phyloP scores from a whole-genome alignment of 1,139 yeast species.

The Debaryomyces sp. region DNA sequence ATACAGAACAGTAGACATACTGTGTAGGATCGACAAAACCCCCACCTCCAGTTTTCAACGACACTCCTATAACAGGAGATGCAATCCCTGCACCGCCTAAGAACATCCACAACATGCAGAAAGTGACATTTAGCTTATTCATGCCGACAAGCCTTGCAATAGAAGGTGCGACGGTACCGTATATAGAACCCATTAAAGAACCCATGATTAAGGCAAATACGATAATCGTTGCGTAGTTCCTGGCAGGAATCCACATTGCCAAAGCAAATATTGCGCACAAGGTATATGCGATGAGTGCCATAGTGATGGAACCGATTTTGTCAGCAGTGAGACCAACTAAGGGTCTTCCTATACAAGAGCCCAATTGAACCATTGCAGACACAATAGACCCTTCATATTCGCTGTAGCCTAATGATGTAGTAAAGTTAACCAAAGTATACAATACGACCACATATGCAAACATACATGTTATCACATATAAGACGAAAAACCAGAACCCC shows the following conservation, averaged over 20 bases:
- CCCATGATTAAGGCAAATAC: slow-evolving; percentile 31
- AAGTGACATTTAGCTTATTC: slow-evolving; percentile 48
- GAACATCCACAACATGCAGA: slow-evolving; percentile 51
- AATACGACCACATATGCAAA: slow-evolving; percentile 50
- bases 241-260: slow-evolving; percentile 42
- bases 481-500: slow-evolving; percentile 32
- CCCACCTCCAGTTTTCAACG: slow-evolving; percentile 39
- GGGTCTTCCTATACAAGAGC: slow-evolving; percentile 46
- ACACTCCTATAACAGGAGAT: slow-evolving; percentile 57
- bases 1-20: slow-evolving; percentile 52
- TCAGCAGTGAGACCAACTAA: slow-evolving; percentile 42
- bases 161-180: slow-evolving; percentile 33
- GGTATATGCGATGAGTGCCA: slow-evolving; percentile 27
- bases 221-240: slow-evolving; percentile 32
- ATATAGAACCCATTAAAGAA: slow-evolving; percentile 31
- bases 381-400: slow-evolving; percentile 44
- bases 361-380: slow-evolving; percentile 49
- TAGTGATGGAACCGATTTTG: slow-evolving; percentile 39
- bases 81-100: slow-evolving; percentile 49
- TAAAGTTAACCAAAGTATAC: slow-evolving; percentile 48
- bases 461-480: slow-evolving; percentile 42
- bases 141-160: slow-evolving; percentile 48
- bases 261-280: slow-evolving; percentile 29
- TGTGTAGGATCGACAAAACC: slow-evolving; percentile 44
- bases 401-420: slow-evolving; percentile 47